Conservation (phyloP, 108 stramenopile species). For the Cyclostephanos tholiformis region DNA sequence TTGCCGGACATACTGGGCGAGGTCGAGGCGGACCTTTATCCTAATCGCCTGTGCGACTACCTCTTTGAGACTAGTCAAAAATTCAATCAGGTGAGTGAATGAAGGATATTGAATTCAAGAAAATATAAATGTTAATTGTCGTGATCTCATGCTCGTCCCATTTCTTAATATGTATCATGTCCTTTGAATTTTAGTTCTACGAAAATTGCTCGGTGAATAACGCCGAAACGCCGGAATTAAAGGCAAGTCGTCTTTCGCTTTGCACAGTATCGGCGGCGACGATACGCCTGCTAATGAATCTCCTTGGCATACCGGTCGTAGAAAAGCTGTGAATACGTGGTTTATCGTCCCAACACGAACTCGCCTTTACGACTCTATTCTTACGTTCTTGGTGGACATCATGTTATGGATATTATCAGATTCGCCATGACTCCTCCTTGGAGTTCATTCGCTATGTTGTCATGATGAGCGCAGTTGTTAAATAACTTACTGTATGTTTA, state of each 20-base stretch:
- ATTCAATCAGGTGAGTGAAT: constrained; percentile 69
- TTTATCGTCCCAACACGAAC: not conserved
- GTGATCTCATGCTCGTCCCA: not conserved
- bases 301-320: constrained; percentile 92
- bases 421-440: too few species aligned
- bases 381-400: too few species aligned
- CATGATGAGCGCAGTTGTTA: too few species aligned
- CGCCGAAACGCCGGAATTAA: constrained; percentile 78
- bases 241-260: constrained; percentile 84
- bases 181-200: constrained; percentile 57
- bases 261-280: constrained; percentile 91
- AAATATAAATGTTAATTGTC: not conserved
- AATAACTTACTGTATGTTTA: too few species aligned
- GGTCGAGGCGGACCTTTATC: constrained; percentile 89
- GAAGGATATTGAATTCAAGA: constrained; percentile 27
- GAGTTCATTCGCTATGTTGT: too few species aligned
- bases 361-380: not conserved
- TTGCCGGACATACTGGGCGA: constrained; percentile 84
- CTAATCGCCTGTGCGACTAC: constrained; percentile 95
- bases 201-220: constrained; percentile 91
- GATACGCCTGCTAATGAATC: constrained; percentile 77
- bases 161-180: not conserved
- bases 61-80: constrained; percentile 90
- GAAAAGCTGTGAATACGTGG: constrained; percentile 73
- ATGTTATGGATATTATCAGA: too few species aligned